phyloP scores from a whole-genome alignment of 2,329 filamentous ascomycete species.

The Aspergillus uvarum region DNA sequence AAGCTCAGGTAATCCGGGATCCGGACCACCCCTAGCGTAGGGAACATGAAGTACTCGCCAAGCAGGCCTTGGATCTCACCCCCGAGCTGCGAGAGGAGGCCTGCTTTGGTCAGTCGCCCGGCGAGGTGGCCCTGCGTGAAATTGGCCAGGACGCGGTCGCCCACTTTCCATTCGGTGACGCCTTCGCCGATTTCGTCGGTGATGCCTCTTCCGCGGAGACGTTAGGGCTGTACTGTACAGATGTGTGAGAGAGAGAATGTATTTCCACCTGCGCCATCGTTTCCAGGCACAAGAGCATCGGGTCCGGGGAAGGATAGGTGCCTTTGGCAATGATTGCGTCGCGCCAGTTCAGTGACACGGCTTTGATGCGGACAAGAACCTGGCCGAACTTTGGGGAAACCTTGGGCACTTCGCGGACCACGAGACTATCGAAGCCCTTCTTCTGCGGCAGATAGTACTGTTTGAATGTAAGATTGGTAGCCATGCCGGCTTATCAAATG shows the following conservation, averaged over 20 bases:
- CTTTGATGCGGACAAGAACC: constrained; percentile 9
- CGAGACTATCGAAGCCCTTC: background rate
- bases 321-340: constrained; percentile 3
- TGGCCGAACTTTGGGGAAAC: background rate
- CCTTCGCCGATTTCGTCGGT: constrained; percentile 2
- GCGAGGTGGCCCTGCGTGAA: constrained; percentile 7
- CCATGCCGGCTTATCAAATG: too few species aligned
- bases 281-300: constrained; percentile 7
- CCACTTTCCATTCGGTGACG: constrained; percentile 1
- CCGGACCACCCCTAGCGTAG: background rate
- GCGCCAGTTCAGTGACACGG: constrained; percentile 9
- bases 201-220: background rate
- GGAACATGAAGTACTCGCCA: constrained; percentile 10
- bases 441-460: constrained; percentile 1
- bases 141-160: constrained; percentile 4
- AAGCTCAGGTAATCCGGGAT: constrained; percentile 11
- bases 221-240: too few species aligned
- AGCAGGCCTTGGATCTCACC: constrained; percentile 9
- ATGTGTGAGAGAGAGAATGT: too few species aligned
- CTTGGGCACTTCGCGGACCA: background rate
- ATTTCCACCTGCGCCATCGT: constrained; percentile 5
- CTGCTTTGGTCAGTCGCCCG: background rate
- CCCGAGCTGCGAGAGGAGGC: background rate
- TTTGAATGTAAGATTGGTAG: background rate
- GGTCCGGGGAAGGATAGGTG: constrained; percentile 2